Evolutionary conservation across 306 rosid species (phyloP).

Genomic region (Acacia melanoxylon): DNA sequence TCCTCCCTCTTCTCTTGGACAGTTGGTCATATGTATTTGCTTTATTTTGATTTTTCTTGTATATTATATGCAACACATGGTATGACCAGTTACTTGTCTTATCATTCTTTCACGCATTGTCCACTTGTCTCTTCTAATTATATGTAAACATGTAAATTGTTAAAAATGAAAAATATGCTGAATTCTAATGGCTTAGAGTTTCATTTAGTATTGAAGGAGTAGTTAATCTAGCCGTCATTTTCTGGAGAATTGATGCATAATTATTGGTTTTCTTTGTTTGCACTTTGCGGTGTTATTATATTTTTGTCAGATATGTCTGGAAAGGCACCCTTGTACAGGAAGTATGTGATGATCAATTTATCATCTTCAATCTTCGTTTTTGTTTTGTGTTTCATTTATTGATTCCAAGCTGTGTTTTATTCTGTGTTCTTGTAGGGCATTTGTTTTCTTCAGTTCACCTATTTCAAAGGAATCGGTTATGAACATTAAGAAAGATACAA

Average conservation of each 20-base stretch:
- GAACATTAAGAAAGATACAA: constrained; percentile 68
- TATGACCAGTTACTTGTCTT: too few species aligned
- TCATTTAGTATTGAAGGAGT: constrained; percentile 1
- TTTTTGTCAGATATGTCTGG: constrained; percentile 97
- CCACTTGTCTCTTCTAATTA: background rate
- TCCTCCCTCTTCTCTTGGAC: constrained; percentile 3
- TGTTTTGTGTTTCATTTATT: constrained; percentile 24
- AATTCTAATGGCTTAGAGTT: background rate
- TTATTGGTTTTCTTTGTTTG: constrained; percentile 33
- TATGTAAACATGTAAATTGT: constrained; percentile 8
- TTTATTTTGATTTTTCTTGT: too few species aligned
- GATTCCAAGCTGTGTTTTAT: constrained; percentile 31
- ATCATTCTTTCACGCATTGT: background rate
- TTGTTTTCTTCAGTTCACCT: constrained; percentile 93
- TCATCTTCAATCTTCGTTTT: constrained; percentile 20
- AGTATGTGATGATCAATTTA: constrained; percentile 52
- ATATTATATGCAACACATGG: background rate
- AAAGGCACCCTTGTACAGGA: constrained; percentile 85
- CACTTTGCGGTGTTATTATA: constrained; percentile 79
- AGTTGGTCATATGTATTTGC: background rate
- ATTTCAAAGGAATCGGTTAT: constrained; percentile 68
- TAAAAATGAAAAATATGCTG: constrained; percentile 18
- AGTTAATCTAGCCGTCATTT: background rate
- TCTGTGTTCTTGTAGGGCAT: constrained; percentile 67
- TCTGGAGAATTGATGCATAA: constrained; percentile 8